A percentile compares a stretch with the other conserved stretches of the same genome.
These are phyloP conservation scores for Lichtheimia corymbifera DNA, from an alignment of 371 early-diverging fungal genomes.

Conservation along the genomic window DNA sequence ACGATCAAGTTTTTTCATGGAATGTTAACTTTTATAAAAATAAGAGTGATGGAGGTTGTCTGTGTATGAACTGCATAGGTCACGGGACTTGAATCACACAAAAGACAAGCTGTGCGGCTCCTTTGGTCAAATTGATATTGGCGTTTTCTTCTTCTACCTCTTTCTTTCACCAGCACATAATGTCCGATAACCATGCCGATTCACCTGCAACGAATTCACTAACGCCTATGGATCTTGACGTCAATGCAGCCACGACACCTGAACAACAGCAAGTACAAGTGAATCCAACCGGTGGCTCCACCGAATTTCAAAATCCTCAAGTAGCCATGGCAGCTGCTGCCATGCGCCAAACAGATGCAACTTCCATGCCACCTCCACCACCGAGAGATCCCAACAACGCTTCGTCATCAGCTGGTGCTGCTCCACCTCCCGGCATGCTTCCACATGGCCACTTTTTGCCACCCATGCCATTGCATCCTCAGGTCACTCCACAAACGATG, in stretches of 20 bases:
- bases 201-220: conserved; percentile 22
- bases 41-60: too few species aligned
- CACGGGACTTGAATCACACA: too few species aligned
- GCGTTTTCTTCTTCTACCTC: too few species aligned
- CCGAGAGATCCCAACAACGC: not conserved
- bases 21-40: too few species aligned
- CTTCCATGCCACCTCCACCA: conserved; percentile 15
- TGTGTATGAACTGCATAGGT: too few species aligned
- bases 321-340: conserved; percentile 5
- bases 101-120: too few species aligned
- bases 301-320: conserved; percentile 26
- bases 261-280: conserved; percentile 21
- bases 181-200: conserved; percentile 10
- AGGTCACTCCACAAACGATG: not conserved
- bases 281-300: conserved; percentile 14
- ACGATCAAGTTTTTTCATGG: not conserved
- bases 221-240: conserved; percentile 26
- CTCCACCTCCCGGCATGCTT: not conserved
- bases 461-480: conserved; percentile 3
- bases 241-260: conserved; percentile 17
- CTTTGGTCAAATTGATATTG: too few species aligned
- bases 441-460: conserved; percentile 1
- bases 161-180: not conserved
- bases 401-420: not conserved
- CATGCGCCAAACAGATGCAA: not conserved